Base-by-base conservation (phyloP, 768 basidiomycete species). In the Clavulina sp. region DNA sequence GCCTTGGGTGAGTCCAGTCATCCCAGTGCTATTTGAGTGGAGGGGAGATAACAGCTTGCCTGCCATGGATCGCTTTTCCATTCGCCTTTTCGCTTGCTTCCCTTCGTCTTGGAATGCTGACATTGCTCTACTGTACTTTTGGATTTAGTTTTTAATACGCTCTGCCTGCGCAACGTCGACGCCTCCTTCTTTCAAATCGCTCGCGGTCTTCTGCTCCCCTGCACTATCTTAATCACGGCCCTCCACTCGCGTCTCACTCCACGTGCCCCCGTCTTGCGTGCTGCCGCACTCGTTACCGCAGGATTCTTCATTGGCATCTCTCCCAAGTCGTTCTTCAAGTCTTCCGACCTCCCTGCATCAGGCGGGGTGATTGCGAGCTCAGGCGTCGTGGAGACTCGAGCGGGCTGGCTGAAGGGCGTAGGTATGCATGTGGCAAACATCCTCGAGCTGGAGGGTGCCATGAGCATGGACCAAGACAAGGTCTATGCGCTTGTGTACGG, bases 121-220 rank as follows among this genome's bases (percentile, higher is more conserved):
- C n/a, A n/a, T n/a, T n/a, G n/a, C n/a, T n/a, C n/a, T n/a, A n/a
- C n/a, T n/a, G n/a, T n/a, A n/a, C n/a, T n/a, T n/a, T n/a, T n/a
- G n/a, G n/a, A n/a, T n/a, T 69, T 87, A 3, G 74, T 82, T 1
- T 84, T 85, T 69, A 85, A 85, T 57, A 84, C 78, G 1, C 71
- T 84, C 4, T 86, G 84, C 59, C 68, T 86, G 50, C 72, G 81
- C 26, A 78, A 75, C 50, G 82, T 87, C 19, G 84, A 86, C 52
- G 82, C 84, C 2, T 77, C 79, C 0, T 87, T 81, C 63, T 87
- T 84, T 65, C 83, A 84, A 70, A 85, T 92, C 59, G 87, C 86
- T 1, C 69, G 86, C 57, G 86, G 87, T 0, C 72, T 92, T 33
- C 80, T 85, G 3, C 70, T 92, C 3, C 87, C 87, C 0, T 70